Conservation (phyloP, 2,329 filamentous ascomycete genomes). For the Nigrograna mackinnonii region DNA sequence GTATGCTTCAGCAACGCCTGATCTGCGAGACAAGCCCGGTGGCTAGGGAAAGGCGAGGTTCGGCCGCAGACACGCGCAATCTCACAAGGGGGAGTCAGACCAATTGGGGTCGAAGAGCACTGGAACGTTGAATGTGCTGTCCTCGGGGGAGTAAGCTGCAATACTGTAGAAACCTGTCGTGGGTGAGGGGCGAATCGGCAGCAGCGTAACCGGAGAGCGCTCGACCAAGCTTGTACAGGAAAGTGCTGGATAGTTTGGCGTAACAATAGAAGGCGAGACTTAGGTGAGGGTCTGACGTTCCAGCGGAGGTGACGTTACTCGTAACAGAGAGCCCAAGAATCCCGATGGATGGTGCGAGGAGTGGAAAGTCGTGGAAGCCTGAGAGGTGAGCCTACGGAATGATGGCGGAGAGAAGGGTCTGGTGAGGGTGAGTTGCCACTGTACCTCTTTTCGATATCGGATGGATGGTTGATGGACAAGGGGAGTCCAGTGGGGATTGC, state of each 20-base stretch:
- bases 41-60: constrained; percentile 7
- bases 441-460: constrained; percentile 27
- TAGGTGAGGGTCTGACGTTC: constrained; percentile 15
- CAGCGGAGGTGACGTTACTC: constrained; percentile 28
- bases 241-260: constrained; percentile 12
- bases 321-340: constrained; percentile 28
- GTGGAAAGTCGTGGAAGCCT: constrained; percentile 15
- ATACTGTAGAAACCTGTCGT: constrained; percentile 18
- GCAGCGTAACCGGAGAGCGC: constrained; percentile 10
- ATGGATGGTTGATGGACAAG: constrained; percentile 14
- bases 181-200: constrained; percentile 20
- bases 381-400: too few relatives aligned
- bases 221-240: constrained; percentile 15
- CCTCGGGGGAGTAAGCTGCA: constrained; percentile 18
- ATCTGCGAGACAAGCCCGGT: constrained; percentile 22
- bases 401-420: constrained; percentile 20
- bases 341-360: constrained; percentile 19
- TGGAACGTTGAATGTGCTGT: constrained; percentile 12
- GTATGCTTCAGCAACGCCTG: constrained; percentile 24
- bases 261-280: constrained; percentile 11
- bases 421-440: constrained; percentile 30
- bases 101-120: constrained; percentile 7
- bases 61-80: constrained; percentile 14
- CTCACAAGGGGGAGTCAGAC: constrained; percentile 7
- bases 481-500: constrained; percentile 15